phyloP scores from a whole-genome alignment of 148 eudicot genomes.

The Fagopyrum tataricum region DNA sequence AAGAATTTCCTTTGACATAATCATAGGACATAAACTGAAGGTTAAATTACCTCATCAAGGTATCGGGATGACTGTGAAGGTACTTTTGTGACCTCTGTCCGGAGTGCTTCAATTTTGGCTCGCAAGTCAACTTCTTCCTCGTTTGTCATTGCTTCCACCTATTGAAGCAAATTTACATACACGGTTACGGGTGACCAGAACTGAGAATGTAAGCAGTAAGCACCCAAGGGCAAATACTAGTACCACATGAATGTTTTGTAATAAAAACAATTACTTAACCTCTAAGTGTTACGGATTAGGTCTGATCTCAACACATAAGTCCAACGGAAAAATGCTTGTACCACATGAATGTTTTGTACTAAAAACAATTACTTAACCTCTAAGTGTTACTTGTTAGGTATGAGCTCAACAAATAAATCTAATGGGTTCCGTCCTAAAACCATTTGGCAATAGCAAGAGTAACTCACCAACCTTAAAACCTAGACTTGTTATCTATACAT shows the following conservation, averaged over 20 bases:
- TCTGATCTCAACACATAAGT: no score
- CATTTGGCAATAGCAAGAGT: no score
- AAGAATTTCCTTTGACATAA: background rate
- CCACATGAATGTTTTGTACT: background rate
- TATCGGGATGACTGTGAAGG: conserved; percentile 50
- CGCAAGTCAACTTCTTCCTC: conserved; percentile 86
- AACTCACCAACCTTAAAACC: no score
- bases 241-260: background rate
- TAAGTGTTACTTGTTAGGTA: background rate
- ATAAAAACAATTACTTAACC: background rate
- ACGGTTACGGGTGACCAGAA: background rate
- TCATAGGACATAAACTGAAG: background rate
- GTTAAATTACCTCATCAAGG: conserved; percentile 52
- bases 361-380: background rate
- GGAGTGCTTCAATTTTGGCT: conserved; percentile 75
- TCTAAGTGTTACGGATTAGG: background rate
- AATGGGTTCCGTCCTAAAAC: no score
- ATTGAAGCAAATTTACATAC: conserved; percentile 8
- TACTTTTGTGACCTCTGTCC: conserved; percentile 69
- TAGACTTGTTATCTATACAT: no score
- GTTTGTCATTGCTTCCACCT: conserved; percentile 82
- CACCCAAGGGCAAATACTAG: background rate
- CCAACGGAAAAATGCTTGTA: background rate
- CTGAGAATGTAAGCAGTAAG: background rate
- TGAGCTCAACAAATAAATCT: no score